phyloP scores from a whole-genome alignment of 129 eudicot genomes.

The Tanacetum coccineum region DNA sequence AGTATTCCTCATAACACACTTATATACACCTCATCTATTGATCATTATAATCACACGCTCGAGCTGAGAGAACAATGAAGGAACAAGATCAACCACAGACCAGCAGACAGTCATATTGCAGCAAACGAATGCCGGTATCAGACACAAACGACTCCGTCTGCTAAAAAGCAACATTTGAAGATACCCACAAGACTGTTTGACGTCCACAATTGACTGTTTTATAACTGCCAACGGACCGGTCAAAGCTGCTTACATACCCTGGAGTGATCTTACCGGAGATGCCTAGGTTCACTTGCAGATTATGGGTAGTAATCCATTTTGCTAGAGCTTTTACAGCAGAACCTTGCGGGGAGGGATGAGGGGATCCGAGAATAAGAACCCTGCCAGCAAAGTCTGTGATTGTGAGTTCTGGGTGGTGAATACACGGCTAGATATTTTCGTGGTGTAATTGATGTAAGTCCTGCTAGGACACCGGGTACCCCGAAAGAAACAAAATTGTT shows the following conservation, averaged over 20 bases:
- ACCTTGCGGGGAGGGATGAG: conserved; percentile 74
- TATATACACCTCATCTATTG: conserved; percentile 19
- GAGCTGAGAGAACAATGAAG: conserved; percentile 62
- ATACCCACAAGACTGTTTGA: conserved; percentile 61
- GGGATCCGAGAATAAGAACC: conserved; percentile 76
- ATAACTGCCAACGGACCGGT: conserved; percentile 31
- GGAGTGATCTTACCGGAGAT: conserved; percentile 79
- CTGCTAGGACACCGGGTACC: conserved; percentile 85
- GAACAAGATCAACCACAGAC: conserved; percentile 98
- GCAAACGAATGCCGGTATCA: conserved; percentile 84
- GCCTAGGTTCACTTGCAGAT: conserved; percentile 67
- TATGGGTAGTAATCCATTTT: conserved; percentile 84
- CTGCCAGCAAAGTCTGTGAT: conserved; percentile 53
- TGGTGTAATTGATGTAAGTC: conserved; percentile 95
- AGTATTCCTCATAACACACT: neutral
- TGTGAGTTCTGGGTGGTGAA: conserved; percentile 67
- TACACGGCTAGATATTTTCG: conserved; percentile 59
- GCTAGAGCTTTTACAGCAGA: conserved; percentile 94
- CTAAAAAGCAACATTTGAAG: conserved; percentile 60
- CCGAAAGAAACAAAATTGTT: conserved; percentile 27
- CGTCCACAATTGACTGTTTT: conserved; percentile 47
- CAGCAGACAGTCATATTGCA: conserved; percentile 97
- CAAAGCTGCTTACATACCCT: conserved; percentile 59
- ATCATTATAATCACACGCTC: conserved; percentile 43
- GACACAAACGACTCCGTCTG: conserved; percentile 60